Base-by-base conservation (phyloP, 139 green algal species). In the Pseudopediastrum boryanum region DNA sequence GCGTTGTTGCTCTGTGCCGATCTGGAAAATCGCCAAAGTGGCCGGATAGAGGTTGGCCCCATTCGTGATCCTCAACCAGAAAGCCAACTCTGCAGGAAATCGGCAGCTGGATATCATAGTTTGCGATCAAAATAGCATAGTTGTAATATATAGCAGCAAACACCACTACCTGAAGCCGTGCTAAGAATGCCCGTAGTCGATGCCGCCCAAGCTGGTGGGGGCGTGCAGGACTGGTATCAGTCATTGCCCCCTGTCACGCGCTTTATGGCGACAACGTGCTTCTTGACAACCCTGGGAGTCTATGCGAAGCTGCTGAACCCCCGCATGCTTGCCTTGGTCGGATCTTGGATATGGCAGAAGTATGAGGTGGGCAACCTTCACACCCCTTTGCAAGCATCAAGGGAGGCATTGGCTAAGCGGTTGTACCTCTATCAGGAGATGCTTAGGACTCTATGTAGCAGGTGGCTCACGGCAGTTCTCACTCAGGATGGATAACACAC, bases 231-330 rank as follows among this genome's bases (percentile, higher is more conserved):
- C 38, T 93, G 86, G 84, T 92, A 81, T 13, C 29, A 86, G 9
- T 69, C 44, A n/a, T 33, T 93, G 2, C 89, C 89, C 5, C 88
- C 85, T 13, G 84, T 93, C 63, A 89, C 86, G 5, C 83, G 89
- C 1, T 65, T 70, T 25, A 83, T 83, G 54, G 89, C 78, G 1
- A 86, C 79, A 4, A 46, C 54, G 0, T 77, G 86, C 43, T 84
- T 93, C 36, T 50, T 71, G 3, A 54, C 43, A 7, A 76, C 66
- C 4, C 4, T 75, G 3, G 58, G 59, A 0, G 25, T 12, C 1
- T 66, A 72, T 25, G 62, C 92, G 1, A 71, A 66, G 16, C 13
- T 90, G 2, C 8, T 93, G 3, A 75, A 68, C 46, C 43, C 72
- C 0, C 23, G 41, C 6, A 75, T 35, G 35, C 13, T 93, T 1